Percentiles rank a stretch among this genome's conserved stretches.
phyloP scores from a whole-genome alignment of 108 stramenopile genomes.

The Skeletonema tropicum region DNA sequence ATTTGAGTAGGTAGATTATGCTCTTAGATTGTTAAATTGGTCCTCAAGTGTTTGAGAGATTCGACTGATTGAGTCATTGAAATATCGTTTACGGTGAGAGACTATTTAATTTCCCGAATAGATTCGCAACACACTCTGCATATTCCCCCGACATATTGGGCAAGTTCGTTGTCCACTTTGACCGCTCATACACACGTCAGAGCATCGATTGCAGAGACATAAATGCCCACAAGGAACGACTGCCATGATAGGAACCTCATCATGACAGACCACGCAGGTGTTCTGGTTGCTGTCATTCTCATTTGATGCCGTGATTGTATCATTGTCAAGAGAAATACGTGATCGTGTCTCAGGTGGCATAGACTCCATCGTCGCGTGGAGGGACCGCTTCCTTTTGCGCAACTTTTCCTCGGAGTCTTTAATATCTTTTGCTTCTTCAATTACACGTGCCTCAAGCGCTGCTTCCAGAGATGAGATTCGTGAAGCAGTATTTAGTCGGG shows the following conservation, averaged over 20 bases:
- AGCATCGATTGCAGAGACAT: slow-evolving; percentile 18
- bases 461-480: slow-evolving; percentile 12
- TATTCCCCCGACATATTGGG: neutral
- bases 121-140: slow-evolving; percentile 9
- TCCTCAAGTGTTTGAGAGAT: no score
- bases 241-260: slow-evolving; percentile 9
- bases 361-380: neutral
- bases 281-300: neutral
- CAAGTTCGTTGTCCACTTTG: neutral
- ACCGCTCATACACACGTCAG: neutral
- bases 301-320: neutral
- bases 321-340: slow-evolving; percentile 8
- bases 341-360: slow-evolving; percentile 1
- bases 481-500: neutral
- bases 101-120: neutral
- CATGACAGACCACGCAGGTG: slow-evolving; percentile 13
- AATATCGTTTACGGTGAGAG: no score
- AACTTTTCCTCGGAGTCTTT: slow-evolving; percentile 12
- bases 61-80: no score
- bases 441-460: slow-evolving; percentile 6
- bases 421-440: slow-evolving; percentile 7
- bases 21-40: neutral
- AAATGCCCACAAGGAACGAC: slow-evolving; percentile 25
- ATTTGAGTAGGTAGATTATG: neutral
- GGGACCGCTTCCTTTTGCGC: slow-evolving; percentile 3